phyloP scores from a whole-genome alignment of 208 protist species.

The Porcisia deanei region DNA sequence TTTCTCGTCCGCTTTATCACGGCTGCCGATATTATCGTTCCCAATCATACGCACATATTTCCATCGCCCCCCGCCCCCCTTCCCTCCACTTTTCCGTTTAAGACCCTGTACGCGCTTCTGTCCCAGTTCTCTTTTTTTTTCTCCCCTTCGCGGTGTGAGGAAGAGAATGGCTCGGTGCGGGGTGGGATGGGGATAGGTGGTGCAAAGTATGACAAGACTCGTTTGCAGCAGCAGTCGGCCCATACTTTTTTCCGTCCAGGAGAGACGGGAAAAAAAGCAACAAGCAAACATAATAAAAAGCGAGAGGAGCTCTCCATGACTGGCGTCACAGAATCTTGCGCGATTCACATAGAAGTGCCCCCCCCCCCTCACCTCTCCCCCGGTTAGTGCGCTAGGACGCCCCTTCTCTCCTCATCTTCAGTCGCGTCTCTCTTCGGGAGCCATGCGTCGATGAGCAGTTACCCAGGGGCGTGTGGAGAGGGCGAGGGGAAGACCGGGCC shows the following conservation, averaged over 20 bases:
- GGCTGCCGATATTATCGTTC: neutral
- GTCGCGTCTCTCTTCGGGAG: neutral
- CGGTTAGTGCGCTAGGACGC: neutral
- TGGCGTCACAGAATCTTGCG: too few species aligned
- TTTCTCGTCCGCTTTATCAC: neutral
- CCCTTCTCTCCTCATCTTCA: neutral
- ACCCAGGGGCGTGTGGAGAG: neutral
- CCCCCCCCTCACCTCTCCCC: too few species aligned
- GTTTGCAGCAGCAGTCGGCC: neutral
- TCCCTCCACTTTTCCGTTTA: neutral
- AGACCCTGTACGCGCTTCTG: neutral
- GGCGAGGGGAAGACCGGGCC: neutral
- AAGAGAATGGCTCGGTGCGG: neutral
- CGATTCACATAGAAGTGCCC: too few species aligned
- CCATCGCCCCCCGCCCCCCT: neutral
- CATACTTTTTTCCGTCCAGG: neutral
- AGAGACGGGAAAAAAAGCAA: neutral
- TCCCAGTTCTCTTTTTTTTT: neutral
- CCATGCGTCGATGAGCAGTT: neutral
- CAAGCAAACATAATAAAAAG: neutral
- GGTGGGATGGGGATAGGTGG: neutral
- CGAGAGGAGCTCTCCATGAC: too few species aligned
- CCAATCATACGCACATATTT: neutral
- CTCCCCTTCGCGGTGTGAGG: neutral
- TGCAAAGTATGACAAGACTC: neutral